Evolutionary conservation across 805 yeast genomes (phyloP).

Genomic region (Saccharomyces eubayanus): DNA sequence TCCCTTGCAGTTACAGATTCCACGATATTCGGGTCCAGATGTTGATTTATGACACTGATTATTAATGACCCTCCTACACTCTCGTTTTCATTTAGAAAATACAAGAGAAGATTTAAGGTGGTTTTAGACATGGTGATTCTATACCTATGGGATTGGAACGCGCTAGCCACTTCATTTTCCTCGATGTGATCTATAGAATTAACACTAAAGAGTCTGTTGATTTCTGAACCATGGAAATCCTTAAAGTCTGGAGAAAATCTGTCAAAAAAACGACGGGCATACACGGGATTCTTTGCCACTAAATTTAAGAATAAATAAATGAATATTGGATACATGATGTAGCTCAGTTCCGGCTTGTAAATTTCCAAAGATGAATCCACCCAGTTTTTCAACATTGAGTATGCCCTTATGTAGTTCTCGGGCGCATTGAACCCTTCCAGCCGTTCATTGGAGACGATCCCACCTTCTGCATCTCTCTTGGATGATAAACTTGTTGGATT

Average conservation of each 20-base stretch:
- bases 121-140: constrained; percentile 71
- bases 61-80: constrained; percentile 84
- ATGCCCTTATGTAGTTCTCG: constrained; percentile 68
- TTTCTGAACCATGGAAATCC: constrained; percentile 69
- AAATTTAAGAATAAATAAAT: constrained; percentile 80
- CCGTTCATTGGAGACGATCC: constrained; percentile 20
- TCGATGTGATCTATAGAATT: constrained; percentile 71
- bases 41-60: constrained; percentile 78
- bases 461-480: constrained; percentile 27
- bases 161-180: constrained; percentile 74
- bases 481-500: constrained; percentile 19
- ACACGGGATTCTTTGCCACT: constrained; percentile 50
- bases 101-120: constrained; percentile 71
- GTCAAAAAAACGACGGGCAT: constrained; percentile 70
- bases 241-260: constrained; percentile 65
- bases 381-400: constrained; percentile 76
- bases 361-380: constrained; percentile 84
- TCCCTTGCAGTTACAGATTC: constrained; percentile 31
- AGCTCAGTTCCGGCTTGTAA: constrained; percentile 78
- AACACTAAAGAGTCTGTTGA: constrained; percentile 62
- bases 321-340: constrained; percentile 85
- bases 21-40: constrained; percentile 45
- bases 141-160: constrained; percentile 67
- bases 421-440: constrained; percentile 36
- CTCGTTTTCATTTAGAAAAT: constrained; percentile 86